phyloP scores from a whole-genome alignment of 2,329 filamentous ascomycete genomes.

The Fusarium burgessii region DNA sequence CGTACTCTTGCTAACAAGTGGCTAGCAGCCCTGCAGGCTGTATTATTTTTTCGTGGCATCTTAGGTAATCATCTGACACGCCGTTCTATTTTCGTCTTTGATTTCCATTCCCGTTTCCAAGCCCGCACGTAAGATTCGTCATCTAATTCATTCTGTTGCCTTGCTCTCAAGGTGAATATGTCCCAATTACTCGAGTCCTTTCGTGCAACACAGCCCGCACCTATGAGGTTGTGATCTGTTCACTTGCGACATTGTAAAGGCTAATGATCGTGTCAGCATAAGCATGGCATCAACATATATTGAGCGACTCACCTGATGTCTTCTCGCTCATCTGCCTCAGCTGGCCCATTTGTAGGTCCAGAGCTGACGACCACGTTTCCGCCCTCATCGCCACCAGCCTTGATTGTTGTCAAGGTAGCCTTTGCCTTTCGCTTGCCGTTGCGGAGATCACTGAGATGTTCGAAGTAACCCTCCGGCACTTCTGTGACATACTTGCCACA shows the following conservation, averaged over 20 bases:
- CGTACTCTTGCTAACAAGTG: conserved; percentile 66
- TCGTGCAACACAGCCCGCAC: conserved; percentile 71
- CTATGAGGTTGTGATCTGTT: conserved; percentile 64
- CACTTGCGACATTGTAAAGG: conserved; percentile 25
- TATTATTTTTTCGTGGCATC: conserved; percentile 64
- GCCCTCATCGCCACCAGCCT: conserved; percentile 20
- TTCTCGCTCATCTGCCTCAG: conserved; percentile 26
- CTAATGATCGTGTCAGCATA: conserved; percentile 7
- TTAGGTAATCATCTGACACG: conserved; percentile 69
- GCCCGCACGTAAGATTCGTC: conserved; percentile 72
- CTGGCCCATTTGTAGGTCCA: conserved; percentile 23
- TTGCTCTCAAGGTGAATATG: conserved; percentile 74
- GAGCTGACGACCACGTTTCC: conserved; percentile 32
- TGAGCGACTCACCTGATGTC: conserved; percentile 27
- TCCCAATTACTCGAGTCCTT: conserved; percentile 73
- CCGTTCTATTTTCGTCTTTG: conserved; percentile 62
- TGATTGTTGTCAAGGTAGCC: conserved; percentile 13
- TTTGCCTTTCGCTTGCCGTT: conserved; percentile 66
- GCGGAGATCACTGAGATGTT: conserved; percentile 78
- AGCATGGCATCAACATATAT: background rate
- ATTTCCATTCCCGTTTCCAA: conserved; percentile 71
- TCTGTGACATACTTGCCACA: conserved; percentile 87
- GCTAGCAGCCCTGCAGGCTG: conserved; percentile 71
- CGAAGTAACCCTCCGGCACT: conserved; percentile 84
- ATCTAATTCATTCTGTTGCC: conserved; percentile 65